Evolutionary conservation across 495 filamentous ascomycete species (phyloP), one percentile per base, ranked within the genome.

Genomic region (Monascus purpureus): DNA sequence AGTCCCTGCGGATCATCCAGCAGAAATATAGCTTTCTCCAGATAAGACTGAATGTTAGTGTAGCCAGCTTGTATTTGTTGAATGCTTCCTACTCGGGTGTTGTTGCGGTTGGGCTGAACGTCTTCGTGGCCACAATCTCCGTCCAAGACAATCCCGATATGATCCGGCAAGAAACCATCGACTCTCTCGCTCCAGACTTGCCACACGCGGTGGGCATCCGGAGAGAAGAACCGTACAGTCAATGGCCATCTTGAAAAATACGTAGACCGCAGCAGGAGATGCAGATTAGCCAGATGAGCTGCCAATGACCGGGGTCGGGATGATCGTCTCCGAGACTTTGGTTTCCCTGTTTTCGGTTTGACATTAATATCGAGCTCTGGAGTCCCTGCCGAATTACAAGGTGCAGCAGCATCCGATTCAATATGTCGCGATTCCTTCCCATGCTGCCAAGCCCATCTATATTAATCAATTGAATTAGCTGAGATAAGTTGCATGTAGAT

Each of bases 401-500:
- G n/a, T n/a, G n/a, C n/a, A 9, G 60, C 55, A 1, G 67, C 47
- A 3, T 46, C 45, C 11, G 31, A 13, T 19, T 72, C 57, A 37
- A 93, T 77, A 47, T 88, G 83, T 13, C 73, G 59, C 4, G 87
- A 80, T 15, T 72, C 45, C 42, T 85, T 75, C 0, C 82, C 68
- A 47, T 95, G 81, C 40, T 81, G 84, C 68, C 88, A 84, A 20
- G 88, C 88, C 88, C 88, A 96, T 68, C 82, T 90, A 33, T n/a
- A n/a, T n/a, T n/a, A n/a, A n/a, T n/a, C n/a, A n/a, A 18, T 25
- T n/a, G n/a, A n/a, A 25, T 25, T 25, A 25, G 7, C 22, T 7
- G 22, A 25, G 22, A 25, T 25, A 7, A 25, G 22, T 25, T 25
- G n/a, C 22, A 7, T n/a, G 7, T 6, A n/a, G n/a, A 7, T 25